Conservation (phyloP, 1,284 basidiomycete genomes). For the Singerocomus inundabilis region DNA sequence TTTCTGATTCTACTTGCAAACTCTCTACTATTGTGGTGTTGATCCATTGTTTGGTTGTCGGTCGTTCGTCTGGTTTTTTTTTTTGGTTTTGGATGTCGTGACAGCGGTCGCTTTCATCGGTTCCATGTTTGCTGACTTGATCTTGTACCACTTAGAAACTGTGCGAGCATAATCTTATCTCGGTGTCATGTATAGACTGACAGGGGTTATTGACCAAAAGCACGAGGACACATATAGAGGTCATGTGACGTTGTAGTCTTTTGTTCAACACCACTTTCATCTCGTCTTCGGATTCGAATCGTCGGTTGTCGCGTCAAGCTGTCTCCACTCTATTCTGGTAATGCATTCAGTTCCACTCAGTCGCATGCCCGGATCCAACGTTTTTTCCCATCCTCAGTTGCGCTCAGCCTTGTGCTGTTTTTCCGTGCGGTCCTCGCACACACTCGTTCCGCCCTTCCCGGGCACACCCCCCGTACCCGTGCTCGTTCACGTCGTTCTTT, state of each 20-base stretch:
- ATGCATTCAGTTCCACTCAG: background rate
- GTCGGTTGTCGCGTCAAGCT: slow-evolving; percentile 22
- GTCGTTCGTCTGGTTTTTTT: slow-evolving; percentile 9
- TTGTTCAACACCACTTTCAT: slow-evolving; percentile 1
- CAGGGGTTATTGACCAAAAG: background rate
- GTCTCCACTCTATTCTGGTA: slow-evolving; percentile 30
- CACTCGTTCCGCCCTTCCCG: slow-evolving; percentile 8
- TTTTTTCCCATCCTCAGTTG: slow-evolving; percentile 14
- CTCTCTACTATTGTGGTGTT: slow-evolving; percentile 6
- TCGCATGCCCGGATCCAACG: background rate
- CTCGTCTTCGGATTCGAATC: slow-evolving; percentile 10
- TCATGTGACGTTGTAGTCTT: too few relatives aligned
- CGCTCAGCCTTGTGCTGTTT: slow-evolving; percentile 34
- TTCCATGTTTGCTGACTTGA: slow-evolving; percentile 1
- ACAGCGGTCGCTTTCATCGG: slow-evolving; percentile 6
- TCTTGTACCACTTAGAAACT: slow-evolving; percentile 13
- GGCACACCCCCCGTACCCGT: background rate
- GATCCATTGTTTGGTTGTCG: slow-evolving; percentile 9
- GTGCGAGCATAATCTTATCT: background rate
- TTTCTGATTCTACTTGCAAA: slow-evolving; percentile 14
- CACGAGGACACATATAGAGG: too few relatives aligned
- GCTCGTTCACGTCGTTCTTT: slow-evolving; percentile 21
- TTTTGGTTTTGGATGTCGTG: slow-evolving; percentile 7
- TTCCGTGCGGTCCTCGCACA: slow-evolving; percentile 30
- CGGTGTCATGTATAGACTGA: background rate